Percentiles rank a stretch among this genome's conserved stretches.
Conservation (phyloP, 768 basidiomycete species). For the Tremella yokohamensis region DNA sequence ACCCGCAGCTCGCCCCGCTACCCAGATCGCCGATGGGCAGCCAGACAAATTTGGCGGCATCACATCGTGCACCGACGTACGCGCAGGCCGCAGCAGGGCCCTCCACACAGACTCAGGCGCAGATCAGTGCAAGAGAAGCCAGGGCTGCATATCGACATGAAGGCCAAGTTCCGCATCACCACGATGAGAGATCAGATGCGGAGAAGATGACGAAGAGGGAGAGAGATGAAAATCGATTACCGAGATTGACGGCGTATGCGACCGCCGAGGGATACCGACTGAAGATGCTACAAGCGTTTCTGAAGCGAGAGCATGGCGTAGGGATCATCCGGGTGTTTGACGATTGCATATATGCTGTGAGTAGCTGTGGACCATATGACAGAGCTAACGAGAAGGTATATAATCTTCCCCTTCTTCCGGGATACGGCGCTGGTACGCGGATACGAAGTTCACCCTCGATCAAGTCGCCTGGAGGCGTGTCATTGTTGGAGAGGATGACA, state of each 20-base stretch:
- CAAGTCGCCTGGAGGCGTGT: conserved; percentile 56
- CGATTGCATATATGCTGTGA: conserved; percentile 86
- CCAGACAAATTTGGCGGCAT: conserved; percentile 27
- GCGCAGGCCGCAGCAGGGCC: background rate
- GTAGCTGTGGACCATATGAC: conserved; percentile 40
- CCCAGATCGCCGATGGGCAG: conserved; percentile 50
- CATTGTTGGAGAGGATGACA: conserved; percentile 66
- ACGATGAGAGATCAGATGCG: conserved; percentile 76
- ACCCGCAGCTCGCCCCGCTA: conserved; percentile 74
- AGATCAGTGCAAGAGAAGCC: conserved; percentile 2
- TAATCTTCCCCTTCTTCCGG: conserved; percentile 82
- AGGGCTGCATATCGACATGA: conserved; percentile 2
- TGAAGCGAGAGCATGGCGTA: conserved; percentile 92
- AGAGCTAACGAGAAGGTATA: conserved; percentile 60
- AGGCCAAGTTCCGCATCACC: background rate
- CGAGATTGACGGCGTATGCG: conserved; percentile 83
- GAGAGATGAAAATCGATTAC: conserved; percentile 73
- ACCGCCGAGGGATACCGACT: conserved; percentile 79
- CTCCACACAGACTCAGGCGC: background rate
- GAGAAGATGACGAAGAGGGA: conserved; percentile 87
- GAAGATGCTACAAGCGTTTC: conserved; percentile 74
- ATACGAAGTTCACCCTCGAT: conserved; percentile 76
- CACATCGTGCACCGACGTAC: conserved; percentile 14
- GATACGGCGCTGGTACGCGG: conserved; percentile 78
- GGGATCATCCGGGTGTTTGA: conserved; percentile 74